Evolutionary conservation across 345 rosid species (phyloP).

Genomic region (Populus pruinosa): DNA sequence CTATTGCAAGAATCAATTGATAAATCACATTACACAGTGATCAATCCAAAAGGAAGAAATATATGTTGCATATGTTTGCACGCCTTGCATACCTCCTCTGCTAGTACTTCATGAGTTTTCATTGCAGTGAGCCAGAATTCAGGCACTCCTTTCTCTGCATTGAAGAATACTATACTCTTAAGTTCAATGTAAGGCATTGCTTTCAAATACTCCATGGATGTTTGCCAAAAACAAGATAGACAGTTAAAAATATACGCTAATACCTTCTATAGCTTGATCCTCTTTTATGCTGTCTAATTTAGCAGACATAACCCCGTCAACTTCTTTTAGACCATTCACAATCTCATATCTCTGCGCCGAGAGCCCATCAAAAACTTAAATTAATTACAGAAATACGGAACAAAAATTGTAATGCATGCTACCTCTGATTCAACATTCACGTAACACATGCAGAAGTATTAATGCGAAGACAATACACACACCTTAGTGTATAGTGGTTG

Average conservation of each 20-base stretch:
- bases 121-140: slow-evolving; percentile 27
- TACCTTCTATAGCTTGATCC: slow-evolving; percentile 8
- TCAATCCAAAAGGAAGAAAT: not conserved
- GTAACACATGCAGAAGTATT: not conserved
- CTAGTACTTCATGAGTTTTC: slow-evolving; percentile 20
- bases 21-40: not conserved
- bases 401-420: not conserved
- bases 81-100: slow-evolving; percentile 16
- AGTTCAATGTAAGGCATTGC: not conserved
- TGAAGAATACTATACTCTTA: not conserved
- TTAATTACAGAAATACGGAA: not conserved
- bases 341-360: slow-evolving; percentile 17
- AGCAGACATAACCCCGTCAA: slow-evolving; percentile 8
- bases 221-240: too few species aligned
- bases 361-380: not conserved
- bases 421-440: not conserved
- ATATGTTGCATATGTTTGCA: not conserved
- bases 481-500: slow-evolving; percentile 18
- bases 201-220: not conserved
- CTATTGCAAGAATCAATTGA: slow-evolving; percentile 10
- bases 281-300: not conserved
- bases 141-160: slow-evolving; percentile 23
- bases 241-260: too few species aligned
- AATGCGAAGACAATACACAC: not conserved
- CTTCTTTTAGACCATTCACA: slow-evolving; percentile 21